Evolutionary conservation across 1,139 yeast genomes (phyloP), one percentile per base, ranked within the genome.

Genomic region (Geotrichum bryndzae): DNA sequence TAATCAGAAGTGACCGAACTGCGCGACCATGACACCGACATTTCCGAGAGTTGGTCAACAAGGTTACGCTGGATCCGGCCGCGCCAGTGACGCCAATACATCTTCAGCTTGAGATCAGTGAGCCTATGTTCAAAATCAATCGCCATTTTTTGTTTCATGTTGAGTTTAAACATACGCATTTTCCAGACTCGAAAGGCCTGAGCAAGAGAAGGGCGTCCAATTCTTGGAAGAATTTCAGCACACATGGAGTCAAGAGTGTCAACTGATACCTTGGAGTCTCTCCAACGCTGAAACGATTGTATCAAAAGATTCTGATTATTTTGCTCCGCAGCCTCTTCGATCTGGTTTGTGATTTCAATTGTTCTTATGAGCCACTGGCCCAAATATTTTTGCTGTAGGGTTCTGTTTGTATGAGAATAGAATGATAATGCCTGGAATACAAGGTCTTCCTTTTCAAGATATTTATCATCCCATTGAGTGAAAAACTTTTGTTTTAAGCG

Each of bases 81-180:
- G 48, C 48, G 48, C 73, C 73, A 70, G 18, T 56, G 60, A 38
- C 67, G 58, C 68, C 70, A 70, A 3, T 61, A 50, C 18, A 61
- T 59, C 15, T 67, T 63, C 54, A 68, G 64, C 52, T 68, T 63
- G 8, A 63, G 57, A 3, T 48, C 58, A 38, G 61, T 63, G 8
- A 67, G 60, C 29, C 69, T 59, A n/a, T 57, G 54, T 35, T 56
- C 60, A 27, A 67, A 67, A 22, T 65, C 65, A 35, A 66, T 67
- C 11, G 68, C 72, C 48, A 67, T 69, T 13, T 70, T 66, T 51
- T 58, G 51, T 59, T 63, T 64, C 2, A 69, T 66, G 11, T 59
- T 51, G 10, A 68, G 54, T 60, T 68, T 64, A 63, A 70, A 68
- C 56, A 65, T 61, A 27, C 63, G 59, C 65, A 68, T 65, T 53